Base-by-base conservation (phyloP, 768 basidiomycete genomes). In the Gelatoporia subvermispora region DNA sequence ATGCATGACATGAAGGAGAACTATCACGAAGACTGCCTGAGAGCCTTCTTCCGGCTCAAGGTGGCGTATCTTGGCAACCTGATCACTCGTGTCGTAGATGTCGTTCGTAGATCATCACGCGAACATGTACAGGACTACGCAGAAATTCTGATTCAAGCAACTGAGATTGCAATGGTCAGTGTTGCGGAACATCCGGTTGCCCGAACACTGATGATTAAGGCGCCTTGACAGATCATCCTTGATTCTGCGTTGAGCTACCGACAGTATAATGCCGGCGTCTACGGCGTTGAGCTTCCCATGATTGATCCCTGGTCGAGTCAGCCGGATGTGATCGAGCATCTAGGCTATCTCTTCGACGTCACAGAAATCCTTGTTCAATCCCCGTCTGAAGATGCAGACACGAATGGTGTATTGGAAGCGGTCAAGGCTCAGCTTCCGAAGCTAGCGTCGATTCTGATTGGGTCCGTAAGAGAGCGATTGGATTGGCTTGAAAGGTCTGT, bases 261-360 rank as follows among this genome's bases (percentile, higher is more conserved):
- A 35, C 75, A 77, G 34, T 82, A 84, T 53, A 85, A 89, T 56
- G 61, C 77, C 2, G 72, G 74, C 8, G 79, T 87, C 8, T 98
- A 98, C 61, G 90, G 90, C 24, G 73, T 97, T 38, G 75, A 80
- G 20, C 70, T 75, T 18, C 85, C 78, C 4, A 80, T 81, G 77
- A 74, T 77, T 54, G 77, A 83, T 51, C 83, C 88, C 0, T 98
- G 94, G 95, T 91, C 92, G 16, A 89, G 90, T 58, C 74, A 74
- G 40, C 72, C 82, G 3, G 61, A 69, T 0, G 65, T 89, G 15
- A 79, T 95, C 45, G 86, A 92, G 37, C 74, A 80, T 8, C 65
- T 88, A 4, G 72, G 84, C 21, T 74, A 74, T 40, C 72, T 95
- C n/a, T 93, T 94, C 56, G 80, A 85, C 40, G 61, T 73, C 1